A percentile compares a stretch with the other conserved stretches of the same genome.
Evolutionary conservation across 495 filamentous ascomycete species (phyloP).

Genomic region (Staphylotrichum longicolle): DNA sequence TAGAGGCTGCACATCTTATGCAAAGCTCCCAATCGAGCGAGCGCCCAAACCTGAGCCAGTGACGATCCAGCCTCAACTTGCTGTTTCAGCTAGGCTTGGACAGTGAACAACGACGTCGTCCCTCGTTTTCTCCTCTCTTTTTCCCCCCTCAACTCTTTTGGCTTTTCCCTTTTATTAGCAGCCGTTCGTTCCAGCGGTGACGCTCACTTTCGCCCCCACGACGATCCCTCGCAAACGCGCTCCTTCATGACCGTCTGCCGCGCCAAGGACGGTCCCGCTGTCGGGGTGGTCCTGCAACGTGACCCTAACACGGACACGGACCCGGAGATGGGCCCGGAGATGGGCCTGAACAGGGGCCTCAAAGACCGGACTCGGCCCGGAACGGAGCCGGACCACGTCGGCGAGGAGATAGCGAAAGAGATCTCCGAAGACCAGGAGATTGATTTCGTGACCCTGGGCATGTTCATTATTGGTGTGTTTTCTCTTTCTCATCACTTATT

Average conservation of each 20-base stretch:
- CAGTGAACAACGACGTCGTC: not conserved
- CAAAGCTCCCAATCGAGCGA: not conserved
- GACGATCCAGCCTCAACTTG: not conserved
- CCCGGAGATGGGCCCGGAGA: constrained; percentile 5
- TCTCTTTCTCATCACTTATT: not conserved
- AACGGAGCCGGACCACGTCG: not conserved
- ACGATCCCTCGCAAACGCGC: too few species aligned
- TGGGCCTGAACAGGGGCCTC: not conserved
- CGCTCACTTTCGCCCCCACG: not conserved
- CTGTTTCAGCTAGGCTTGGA: constrained; percentile 13
- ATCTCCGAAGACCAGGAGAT: constrained; percentile 44
- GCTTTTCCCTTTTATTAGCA: not conserved
- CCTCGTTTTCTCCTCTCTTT: not conserved
- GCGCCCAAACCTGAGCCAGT: constrained; percentile 7
- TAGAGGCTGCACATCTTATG: not conserved
- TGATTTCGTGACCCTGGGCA: constrained; percentile 85
- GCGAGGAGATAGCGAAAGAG: not conserved
- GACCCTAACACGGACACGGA: not conserved
- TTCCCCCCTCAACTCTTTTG: not conserved
- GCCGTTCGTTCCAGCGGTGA: not conserved
- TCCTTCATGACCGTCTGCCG: not conserved
- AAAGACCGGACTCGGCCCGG: not conserved
- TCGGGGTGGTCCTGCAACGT: constrained; percentile 2
- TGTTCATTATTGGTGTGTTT: constrained; percentile 87
- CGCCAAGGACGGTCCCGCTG: constrained; percentile 5